Percentiles rank a stretch among this genome's conserved stretches.
These are phyloP conservation scores for Aureobasidium uvarum DNA, from an alignment of 2,329 filamentous ascomycete genomes.

Conservation along the genomic window DNA sequence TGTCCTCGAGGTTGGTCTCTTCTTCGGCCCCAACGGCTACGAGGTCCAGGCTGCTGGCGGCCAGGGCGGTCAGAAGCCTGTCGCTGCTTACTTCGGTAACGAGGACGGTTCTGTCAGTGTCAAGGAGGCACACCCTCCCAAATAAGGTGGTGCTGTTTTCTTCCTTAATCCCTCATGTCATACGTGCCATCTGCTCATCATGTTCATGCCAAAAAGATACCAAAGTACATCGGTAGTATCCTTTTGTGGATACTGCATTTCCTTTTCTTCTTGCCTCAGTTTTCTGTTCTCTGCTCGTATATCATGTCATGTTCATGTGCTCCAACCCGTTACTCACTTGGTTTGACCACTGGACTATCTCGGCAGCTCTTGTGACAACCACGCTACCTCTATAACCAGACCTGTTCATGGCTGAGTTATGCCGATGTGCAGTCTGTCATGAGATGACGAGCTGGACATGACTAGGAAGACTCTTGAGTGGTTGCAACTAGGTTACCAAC, in stretches of 20 bases:
- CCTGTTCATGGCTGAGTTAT: not conserved
- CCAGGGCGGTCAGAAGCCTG: conserved; percentile 79
- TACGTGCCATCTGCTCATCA: conserved; percentile 2
- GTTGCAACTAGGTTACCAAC: too few species aligned
- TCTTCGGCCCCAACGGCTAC: conserved; percentile 75
- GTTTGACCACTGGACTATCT: not conserved
- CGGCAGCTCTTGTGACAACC: not conserved
- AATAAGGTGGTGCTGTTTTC: not conserved
- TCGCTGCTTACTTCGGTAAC: conserved; percentile 95
- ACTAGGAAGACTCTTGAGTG: too few species aligned
- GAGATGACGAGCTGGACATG: not conserved
- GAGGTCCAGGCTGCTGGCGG: conserved; percentile 60
- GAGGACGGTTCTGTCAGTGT: conserved; percentile 54
- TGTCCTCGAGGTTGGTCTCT: conserved; percentile 88
- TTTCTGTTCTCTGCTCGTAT: not conserved
- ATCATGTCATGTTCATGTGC: not conserved
- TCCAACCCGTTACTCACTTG: not conserved
- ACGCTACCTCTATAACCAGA: not conserved
- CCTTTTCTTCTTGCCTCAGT: not conserved
- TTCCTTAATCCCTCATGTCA: not conserved
- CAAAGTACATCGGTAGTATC: conserved; percentile 16
- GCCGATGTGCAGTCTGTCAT: not conserved
- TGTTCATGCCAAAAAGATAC: conserved; percentile 23
- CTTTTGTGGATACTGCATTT: not conserved
- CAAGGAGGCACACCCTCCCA: conserved; percentile 5